Evolutionary conservation across 1,284 basidiomycete genomes (phyloP).

Genomic region (Amylostereum chailletii): DNA sequence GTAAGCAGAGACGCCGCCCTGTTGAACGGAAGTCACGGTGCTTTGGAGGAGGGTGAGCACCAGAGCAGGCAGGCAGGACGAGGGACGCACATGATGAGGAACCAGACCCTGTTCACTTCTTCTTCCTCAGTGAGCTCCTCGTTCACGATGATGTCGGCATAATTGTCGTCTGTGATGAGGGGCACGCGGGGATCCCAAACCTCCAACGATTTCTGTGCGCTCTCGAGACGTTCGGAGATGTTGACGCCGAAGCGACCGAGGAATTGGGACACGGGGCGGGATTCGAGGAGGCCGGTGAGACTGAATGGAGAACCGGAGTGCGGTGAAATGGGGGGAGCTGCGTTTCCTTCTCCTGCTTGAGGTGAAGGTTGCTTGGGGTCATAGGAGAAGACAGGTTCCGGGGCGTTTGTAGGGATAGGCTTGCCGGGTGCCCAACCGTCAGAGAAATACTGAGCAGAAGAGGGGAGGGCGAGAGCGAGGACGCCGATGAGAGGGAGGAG

Average conservation of each 20-base stretch:
- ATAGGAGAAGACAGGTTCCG: constrained; percentile 14
- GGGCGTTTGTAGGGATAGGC: constrained; percentile 25
- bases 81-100: constrained; percentile 55
- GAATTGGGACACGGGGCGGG: constrained; percentile 41
- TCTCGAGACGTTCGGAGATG: constrained; percentile 46
- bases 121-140: constrained; percentile 55
- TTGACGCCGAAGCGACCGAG: constrained; percentile 57
- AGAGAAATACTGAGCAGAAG: constrained; percentile 63
- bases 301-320: too few relatives aligned
- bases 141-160: constrained; percentile 55
- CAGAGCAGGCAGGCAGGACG: neutral
- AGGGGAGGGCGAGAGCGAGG: constrained; percentile 27
- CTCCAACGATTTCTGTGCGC: constrained; percentile 26
- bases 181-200: constrained; percentile 66
- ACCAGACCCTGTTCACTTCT: constrained; percentile 59
- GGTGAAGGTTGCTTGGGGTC: constrained; percentile 7
- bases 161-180: constrained; percentile 71
- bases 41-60: constrained; percentile 24
- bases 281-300: constrained; percentile 28
- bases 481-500: constrained; percentile 25
- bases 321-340: too few relatives aligned
- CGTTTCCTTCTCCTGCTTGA: too few relatives aligned
- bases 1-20: constrained; percentile 56
- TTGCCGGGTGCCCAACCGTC: constrained; percentile 72
- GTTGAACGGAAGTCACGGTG: constrained; percentile 47